Conservation (phyloP, 768 basidiomycete species). For the Boletus coccyginus region DNA sequence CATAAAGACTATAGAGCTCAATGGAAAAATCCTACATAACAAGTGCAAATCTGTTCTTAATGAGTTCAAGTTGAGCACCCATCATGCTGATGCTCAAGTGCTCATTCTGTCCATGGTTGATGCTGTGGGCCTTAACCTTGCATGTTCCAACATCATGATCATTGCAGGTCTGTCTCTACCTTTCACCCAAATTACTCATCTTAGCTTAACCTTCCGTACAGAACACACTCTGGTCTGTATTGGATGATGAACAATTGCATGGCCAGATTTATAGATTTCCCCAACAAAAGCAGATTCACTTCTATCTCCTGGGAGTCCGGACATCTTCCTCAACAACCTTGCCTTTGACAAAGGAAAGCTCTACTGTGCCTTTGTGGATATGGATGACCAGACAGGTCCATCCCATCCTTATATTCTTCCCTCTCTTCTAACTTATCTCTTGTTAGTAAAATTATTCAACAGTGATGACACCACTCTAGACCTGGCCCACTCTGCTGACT, state of each 20-base stretch:
- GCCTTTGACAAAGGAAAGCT: slow-evolving; percentile 13
- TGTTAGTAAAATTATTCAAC: too few relatives aligned
- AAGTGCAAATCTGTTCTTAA: neutral
- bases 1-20: neutral
- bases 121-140: slow-evolving; percentile 7
- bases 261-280: slow-evolving; percentile 13
- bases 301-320: slow-evolving; percentile 15
- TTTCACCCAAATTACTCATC: neutral
- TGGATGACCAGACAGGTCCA: neutral
- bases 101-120: slow-evolving; percentile 19
- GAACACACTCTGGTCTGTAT: slow-evolving; percentile 23
- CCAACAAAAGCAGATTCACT: slow-evolving; percentile 14
- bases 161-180: neutral
- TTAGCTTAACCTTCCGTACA: neutral
- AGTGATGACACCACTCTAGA: too few relatives aligned
- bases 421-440: too few relatives aligned
- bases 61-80: neutral
- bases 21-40: neutral
- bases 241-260: slow-evolving; percentile 17
- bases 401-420: too few relatives aligned
- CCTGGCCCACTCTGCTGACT: too few relatives aligned
- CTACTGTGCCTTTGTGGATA: neutral
- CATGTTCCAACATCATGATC: slow-evolving; percentile 2
- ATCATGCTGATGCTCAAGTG: neutral
- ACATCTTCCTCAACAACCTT: slow-evolving; percentile 24